Evolutionary conservation across 495 filamentous ascomycete species (phyloP).

Genomic region (Penicillium daleae): DNA sequence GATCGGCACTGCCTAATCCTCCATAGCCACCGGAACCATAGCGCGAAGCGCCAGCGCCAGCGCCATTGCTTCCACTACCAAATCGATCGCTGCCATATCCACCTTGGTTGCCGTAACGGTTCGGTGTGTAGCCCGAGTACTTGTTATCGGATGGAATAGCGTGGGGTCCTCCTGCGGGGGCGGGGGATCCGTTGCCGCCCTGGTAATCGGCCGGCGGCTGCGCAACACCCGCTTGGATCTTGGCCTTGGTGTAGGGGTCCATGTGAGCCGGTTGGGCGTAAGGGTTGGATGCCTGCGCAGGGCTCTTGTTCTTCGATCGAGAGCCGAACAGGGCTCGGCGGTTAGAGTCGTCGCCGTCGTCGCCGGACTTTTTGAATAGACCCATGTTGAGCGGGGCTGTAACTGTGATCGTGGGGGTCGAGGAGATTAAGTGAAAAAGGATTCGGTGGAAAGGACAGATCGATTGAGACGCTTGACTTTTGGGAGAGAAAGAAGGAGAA

Average conservation of each 20-base stretch:
- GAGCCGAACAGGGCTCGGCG: conserved; percentile 63
- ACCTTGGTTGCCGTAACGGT: conserved; percentile 62
- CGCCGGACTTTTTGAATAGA: conserved; percentile 66
- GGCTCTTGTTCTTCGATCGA: conserved; percentile 62
- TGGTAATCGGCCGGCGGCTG: conserved; percentile 43
- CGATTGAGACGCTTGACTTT: neutral
- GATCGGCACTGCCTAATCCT: conserved; percentile 61
- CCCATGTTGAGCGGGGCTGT: conserved; percentile 59
- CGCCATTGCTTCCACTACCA: conserved; percentile 40
- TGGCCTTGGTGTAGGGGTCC: conserved; percentile 68
- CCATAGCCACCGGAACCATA: conserved; percentile 75
- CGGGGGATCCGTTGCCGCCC: conserved; percentile 33
- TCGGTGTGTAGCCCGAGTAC: conserved; percentile 40
- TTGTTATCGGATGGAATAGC: conserved; percentile 53
- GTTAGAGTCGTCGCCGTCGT: conserved; percentile 60
- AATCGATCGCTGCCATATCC: conserved; percentile 71
- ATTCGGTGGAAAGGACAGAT: conserved; percentile 3
- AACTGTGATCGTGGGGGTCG: neutral
- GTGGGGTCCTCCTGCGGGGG: conserved; percentile 29
- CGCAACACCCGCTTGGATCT: conserved; percentile 50
- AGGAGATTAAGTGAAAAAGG: neutral
- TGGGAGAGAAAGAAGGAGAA: conserved; percentile 15
- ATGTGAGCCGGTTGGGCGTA: conserved; percentile 66
- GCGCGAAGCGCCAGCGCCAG: conserved; percentile 37
- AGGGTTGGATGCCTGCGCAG: conserved; percentile 59